Evolutionary conservation across 2,329 filamentous ascomycete genomes (phyloP), one percentile per base, ranked within the genome.

Genomic region (Aureobasidium sp.): DNA sequence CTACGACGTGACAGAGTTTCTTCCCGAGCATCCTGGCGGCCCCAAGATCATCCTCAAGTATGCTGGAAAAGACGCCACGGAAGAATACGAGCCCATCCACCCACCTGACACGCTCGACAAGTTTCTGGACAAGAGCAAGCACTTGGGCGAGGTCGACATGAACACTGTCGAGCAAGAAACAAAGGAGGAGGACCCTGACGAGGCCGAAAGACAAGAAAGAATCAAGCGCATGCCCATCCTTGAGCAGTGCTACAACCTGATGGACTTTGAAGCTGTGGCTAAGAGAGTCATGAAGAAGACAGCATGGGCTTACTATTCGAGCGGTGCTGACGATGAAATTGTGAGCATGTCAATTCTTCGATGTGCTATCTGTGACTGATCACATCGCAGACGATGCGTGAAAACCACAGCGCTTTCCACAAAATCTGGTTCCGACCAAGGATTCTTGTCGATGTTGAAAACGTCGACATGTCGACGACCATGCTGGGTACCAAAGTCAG

Each of bases 251-350:
- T 96, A 92, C 76, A 97, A 97, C 73, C 77, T 97, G 64, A 84
- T 94, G 78, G 94, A 99, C 77, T 99, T 99, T 74, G 94, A 99
- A 81, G 86, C 90, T 3, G 93, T 97, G 39, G 94, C 94, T 5
- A 86, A 88, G 69, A 81, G 85, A 42, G 85, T 95, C 62, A 97
- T 97, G 93, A 97, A 96, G 83, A 95, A 89, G 79, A 88, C 87
- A 1, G 93, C 93, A 0, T 99, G 94, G 94, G 94, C 89, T 29
- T 99, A 99, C 78, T 99, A 99, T 76, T 96, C 91, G 0, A 94
- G 89, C 71, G 93, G 90, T 62, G 91, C 93, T 0, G 90, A 94
- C 71, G 90, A 95, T 70, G 90, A 93, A 75, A 91, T 93, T 76
- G 88, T 90, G 73, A 71, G 84, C 73, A 57, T 62, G 11, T 2